Conservation (phyloP, 805 yeast genomes). For the Nakazawaea pomicola region DNA sequence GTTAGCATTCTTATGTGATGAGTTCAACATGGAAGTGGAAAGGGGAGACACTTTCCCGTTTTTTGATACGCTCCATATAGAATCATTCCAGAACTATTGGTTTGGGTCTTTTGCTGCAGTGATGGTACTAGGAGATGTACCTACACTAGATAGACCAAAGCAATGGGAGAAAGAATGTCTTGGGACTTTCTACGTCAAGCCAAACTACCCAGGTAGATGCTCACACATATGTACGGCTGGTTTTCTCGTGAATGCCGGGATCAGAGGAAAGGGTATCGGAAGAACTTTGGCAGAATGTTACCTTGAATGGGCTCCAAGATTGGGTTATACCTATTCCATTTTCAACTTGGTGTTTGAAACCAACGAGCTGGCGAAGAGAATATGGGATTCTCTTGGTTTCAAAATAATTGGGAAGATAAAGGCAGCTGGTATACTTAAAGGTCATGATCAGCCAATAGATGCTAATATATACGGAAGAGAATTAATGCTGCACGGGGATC, state of each 20-base stretch:
- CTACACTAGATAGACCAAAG: slow-evolving; percentile 40
- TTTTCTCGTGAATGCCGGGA: slow-evolving; percentile 87
- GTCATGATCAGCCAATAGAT: slow-evolving; percentile 81
- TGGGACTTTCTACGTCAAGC: slow-evolving; percentile 80
- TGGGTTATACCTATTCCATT: slow-evolving; percentile 81
- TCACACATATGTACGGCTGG: slow-evolving; percentile 91
- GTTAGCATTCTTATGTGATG: slow-evolving; percentile 79
- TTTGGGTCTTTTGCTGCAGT: slow-evolving; percentile 78
- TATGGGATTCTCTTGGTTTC: slow-evolving; percentile 74
- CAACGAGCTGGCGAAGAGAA: slow-evolving; percentile 74
- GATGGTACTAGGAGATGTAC: slow-evolving; percentile 72
- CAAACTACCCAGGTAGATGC: slow-evolving; percentile 89
- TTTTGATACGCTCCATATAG: slow-evolving; percentile 71
- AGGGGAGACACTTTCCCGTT: slow-evolving; percentile 86
- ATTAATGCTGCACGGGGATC: slow-evolving; percentile 50
- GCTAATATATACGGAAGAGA: slow-evolving; percentile 82
- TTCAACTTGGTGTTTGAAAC: slow-evolving; percentile 88
- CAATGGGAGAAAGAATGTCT: slow-evolving; percentile 93
- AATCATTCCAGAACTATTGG: slow-evolving; percentile 83
- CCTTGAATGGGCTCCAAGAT: slow-evolving; percentile 83
- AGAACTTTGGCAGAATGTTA: slow-evolving; percentile 77
- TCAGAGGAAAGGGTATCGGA: slow-evolving; percentile 90
- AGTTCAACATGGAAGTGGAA: slow-evolving; percentile 87
- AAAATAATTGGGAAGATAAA: slow-evolving; percentile 74
- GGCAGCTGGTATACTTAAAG: slow-evolving; percentile 85